phyloP scores from a whole-genome alignment of 805 yeast species.

The Yarrowia sp. region DNA sequence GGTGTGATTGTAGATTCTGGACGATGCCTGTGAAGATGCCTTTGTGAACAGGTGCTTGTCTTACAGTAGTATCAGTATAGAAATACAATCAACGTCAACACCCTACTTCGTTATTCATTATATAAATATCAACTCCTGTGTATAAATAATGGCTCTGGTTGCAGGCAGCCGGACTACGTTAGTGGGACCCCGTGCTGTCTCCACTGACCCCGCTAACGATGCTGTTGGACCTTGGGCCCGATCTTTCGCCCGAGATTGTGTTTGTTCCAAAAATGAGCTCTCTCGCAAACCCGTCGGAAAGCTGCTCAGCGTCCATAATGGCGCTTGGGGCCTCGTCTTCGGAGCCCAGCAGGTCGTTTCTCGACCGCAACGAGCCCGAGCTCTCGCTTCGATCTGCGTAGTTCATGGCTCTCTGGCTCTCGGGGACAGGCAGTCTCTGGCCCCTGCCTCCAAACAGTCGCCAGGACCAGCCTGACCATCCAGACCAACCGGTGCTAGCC shows the following conservation, averaged over 20 bases:
- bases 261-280: constrained; percentile 8
- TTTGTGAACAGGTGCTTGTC: too few species aligned
- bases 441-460: not conserved
- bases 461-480: constrained; percentile 20
- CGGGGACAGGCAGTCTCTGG: not conserved
- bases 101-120: not conserved
- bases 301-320: constrained; percentile 15
- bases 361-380: constrained; percentile 5
- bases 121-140: not conserved
- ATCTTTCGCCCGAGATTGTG: not conserved
- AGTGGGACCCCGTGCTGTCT: not conserved
- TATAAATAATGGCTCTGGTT: not conserved
- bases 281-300: constrained; percentile 9
- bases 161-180: too few species aligned
- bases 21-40: too few species aligned
- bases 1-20: too few species aligned
- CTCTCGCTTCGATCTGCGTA: not conserved
- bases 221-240: not conserved
- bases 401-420: not conserved
- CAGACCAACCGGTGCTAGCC: constrained; percentile 4
- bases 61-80: too few species aligned
- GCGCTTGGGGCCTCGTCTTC: constrained; percentile 21
- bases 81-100: too few species aligned
- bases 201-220: not conserved
- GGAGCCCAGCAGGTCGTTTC: not conserved